Conservation (phyloP, 805 yeast species). For the Lipomyces lipofer region DNA sequence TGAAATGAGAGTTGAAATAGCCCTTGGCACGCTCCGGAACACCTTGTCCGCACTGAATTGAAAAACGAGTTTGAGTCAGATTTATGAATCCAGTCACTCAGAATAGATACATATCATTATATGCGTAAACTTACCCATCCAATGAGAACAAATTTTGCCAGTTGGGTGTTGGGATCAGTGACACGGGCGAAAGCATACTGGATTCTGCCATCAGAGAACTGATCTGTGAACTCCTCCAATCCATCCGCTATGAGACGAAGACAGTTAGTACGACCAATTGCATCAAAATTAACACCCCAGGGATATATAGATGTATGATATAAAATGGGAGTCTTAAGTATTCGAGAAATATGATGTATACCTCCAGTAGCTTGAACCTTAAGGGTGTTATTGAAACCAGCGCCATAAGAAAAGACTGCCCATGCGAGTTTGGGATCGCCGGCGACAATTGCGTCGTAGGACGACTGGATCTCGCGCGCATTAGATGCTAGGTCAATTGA, state of each 20-base stretch:
- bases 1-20: constrained; percentile 46
- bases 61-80: neutral
- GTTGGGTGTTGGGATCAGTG: constrained; percentile 87
- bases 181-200: constrained; percentile 90
- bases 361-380: constrained; percentile 43
- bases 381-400: constrained; percentile 46
- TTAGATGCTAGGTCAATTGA: constrained; percentile 30
- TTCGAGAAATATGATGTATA: constrained; percentile 21
- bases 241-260: constrained; percentile 55
- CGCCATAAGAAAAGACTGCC: constrained; percentile 78
- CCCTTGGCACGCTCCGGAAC: constrained; percentile 61
- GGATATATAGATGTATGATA: neutral
- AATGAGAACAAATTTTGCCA: constrained; percentile 74
- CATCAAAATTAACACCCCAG: constrained; percentile 1
- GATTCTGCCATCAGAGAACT: constrained; percentile 82
- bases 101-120: too few relatives aligned
- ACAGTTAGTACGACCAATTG: too few relatives aligned
- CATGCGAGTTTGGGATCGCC: constrained; percentile 72
- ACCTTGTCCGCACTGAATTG: constrained; percentile 74
- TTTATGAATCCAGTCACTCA: neutral
- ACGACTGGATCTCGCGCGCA: constrained; percentile 33
- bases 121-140: constrained; percentile 69
- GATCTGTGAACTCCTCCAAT: constrained; percentile 72
- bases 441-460: constrained; percentile 75
- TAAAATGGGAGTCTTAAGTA: too few relatives aligned